Base-by-base conservation (phyloP, 208 protist species). In the Herpetomonas tarakana region DNA sequence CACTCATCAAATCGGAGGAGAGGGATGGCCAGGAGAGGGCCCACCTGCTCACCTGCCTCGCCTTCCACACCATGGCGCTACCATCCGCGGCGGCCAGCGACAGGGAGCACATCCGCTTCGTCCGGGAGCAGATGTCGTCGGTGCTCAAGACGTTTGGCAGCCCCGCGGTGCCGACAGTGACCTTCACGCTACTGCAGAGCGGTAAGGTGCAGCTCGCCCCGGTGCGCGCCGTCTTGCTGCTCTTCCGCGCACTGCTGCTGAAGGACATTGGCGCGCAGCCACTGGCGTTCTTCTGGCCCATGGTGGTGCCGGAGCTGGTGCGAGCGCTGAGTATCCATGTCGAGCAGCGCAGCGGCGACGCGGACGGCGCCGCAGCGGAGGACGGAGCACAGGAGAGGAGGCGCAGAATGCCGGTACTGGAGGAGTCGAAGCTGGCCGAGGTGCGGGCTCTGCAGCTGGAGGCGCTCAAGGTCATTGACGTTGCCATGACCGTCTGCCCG, bases 221-320 rank as follows among this genome's bases (percentile, higher is more conserved):
- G 0, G 52, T 77, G 57, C 68, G 73, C 2, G 58, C 77, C 2
- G 62, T 74, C 14, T 52, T 88, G 16, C 67, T 86, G 35, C 58
- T 88, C 16, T 88, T 88, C 38, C 78, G 85, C 30, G 78, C 83
- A 2, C 41, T 92, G n/a, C 50, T 92, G 31, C 55, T 71, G 41
- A 63, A 71, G 41, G 58, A 55, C 46, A 30, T 63, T 12, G 49
- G 35, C 0, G 54, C 69, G 27, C 57, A 50, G 28, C 53, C 75
- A 31, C 62, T 81, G 38, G 63, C 68, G 41, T 63, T 61, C 24
- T 73, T 83, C 53, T 86, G 79, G 83, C 76, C 83, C 7, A 27
- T 78, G 26, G 58, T 84, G 22, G 58, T 83, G 30, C 74, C 78
- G 24, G 76, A 81, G 57, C 52, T 85, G 2, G 2, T 76, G 18